Conservation (phyloP, 495 filamentous ascomycete genomes). For the Annulohypoxylon stygium region DNA sequence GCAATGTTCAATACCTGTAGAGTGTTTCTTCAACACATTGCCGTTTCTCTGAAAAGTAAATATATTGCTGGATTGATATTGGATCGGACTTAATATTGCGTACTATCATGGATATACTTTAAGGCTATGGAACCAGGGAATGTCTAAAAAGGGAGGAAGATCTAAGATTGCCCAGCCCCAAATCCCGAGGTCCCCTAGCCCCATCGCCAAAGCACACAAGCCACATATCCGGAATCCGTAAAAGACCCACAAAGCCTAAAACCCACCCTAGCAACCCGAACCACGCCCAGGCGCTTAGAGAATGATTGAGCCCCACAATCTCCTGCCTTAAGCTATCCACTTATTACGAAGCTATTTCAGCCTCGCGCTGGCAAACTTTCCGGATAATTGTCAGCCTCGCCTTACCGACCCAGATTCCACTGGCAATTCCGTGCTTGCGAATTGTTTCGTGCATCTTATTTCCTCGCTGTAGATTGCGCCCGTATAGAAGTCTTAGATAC, state of each 20-base stretch:
- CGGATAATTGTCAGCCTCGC: slow-evolving; percentile 47
- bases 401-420: slow-evolving; percentile 17
- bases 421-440: neutral
- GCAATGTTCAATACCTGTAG: neutral
- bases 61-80: neutral
- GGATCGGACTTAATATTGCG: too few relatives aligned
- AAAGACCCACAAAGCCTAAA: slow-evolving; percentile 2
- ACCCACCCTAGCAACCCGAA: neutral
- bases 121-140: neutral
- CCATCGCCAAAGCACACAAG: neutral
- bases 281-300: slow-evolving; percentile 5
- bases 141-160: neutral
- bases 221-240: neutral
- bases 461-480: neutral
- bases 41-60: neutral
- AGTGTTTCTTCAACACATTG: neutral
- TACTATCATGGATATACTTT: too few relatives aligned
- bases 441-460: too few relatives aligned
- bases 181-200: neutral
- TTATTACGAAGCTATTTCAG: slow-evolving; percentile 40
- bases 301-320: slow-evolving; percentile 28
- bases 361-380: slow-evolving; percentile 46
- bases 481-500: neutral
- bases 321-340: slow-evolving; percentile 29
- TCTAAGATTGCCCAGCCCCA: neutral